Base-by-base conservation (phyloP, 2,329 filamentous ascomycete species). In the Aspergillus texensis region DNA sequence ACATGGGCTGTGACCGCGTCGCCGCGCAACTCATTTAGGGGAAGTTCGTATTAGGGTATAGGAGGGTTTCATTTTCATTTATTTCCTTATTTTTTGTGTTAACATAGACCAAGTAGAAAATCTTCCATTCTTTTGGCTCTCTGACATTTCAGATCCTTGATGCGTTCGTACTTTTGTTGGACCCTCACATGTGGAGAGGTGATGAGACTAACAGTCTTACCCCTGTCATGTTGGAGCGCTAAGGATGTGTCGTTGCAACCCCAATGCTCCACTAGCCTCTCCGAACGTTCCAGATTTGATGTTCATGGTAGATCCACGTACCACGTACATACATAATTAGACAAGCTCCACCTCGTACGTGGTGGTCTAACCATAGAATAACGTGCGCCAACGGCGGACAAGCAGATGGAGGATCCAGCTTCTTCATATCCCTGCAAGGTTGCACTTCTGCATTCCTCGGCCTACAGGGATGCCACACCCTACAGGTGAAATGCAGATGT, bases 1-100 rank as follows among this genome's bases (percentile, higher is more conserved):
- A 73, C 68, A 10, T 73, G 67, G 65, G 64, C 67, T 1, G 65
- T 73, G 28, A 70, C 68, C 12, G 68, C 67, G 48, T 65, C 58
- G 39, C 61, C 36, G 41, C 48, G 57, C 2, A 32, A 21, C 16
- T 32, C 50, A 11, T 21, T 28, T 11, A 14, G 30, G 2, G 16
- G 14, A 32, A 34, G 8, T 4, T 14, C 19, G 43, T 46, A 3
- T 12, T 26, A 54, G 36, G 43, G 53, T 21, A 24, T n/a, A 19
- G 28, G 39, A 39, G 39, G 12, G 43, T 14, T 28, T 4, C 45
- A 16, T 14, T 48, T 12, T 14, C 24, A 16, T 46, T 24, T 2
- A 6, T 48, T 28, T 28, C 12, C 14, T 28, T 8, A 26, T 10
- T 26, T 1, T 43, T 36, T 1, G 39, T n/a, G 19, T 41, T 19